Evolutionary conservation across 371 early-diverging fungal species (phyloP), one percentile per base, ranked within the genome.

Genomic region (Umbelopsis sp.): DNA sequence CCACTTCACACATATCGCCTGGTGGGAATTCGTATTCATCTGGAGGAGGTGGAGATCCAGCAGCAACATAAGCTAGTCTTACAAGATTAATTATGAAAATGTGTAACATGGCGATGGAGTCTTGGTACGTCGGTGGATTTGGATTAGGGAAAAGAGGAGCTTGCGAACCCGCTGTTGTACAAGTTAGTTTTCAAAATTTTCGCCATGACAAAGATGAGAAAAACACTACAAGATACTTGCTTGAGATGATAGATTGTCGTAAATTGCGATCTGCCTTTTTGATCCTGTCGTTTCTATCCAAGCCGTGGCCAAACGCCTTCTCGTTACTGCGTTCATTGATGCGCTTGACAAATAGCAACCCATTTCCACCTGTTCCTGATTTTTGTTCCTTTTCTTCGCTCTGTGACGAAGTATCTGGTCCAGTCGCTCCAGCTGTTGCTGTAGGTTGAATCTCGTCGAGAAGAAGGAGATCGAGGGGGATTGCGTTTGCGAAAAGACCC

Each of bases 1-100:
- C 87, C 8, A 79, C 76, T 50, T 87, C 86, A 38, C 80, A 72
- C 16, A 80, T 76, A 41, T 88, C 88, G 4, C 81, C 82, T 12
- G 75, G 78, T 7, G 82, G 80, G 68, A 78, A 83, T 37, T 84
- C 86, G 63, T 83, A 83, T 38, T 82, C 78, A 50, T 87, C 87
- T 18, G 86, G 81, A 8, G 89, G 87, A 11, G 87, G 89, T 1
- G 84, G 82, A 4, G 87, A 87, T 22, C 91, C 91, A 35, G 89
- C 86, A 9, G 89, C 91, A 0, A 91, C 89, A 75, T 85, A 85
- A 0, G 89, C 87, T 50, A 91, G 70, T 50, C 89, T 81, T n/a
- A 85, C 87, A 29, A 89, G 74, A 71, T 87, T 86, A 11, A 78
- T 73, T 16, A 87, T 74, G 62, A 87, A 87, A 12, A 87, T 80